Percentiles rank a stretch among this genome's conserved stretches.
Evolutionary conservation across 2,329 filamentous ascomycete species (phyloP).

Genomic region (Colletotrichum scovillei): DNA sequence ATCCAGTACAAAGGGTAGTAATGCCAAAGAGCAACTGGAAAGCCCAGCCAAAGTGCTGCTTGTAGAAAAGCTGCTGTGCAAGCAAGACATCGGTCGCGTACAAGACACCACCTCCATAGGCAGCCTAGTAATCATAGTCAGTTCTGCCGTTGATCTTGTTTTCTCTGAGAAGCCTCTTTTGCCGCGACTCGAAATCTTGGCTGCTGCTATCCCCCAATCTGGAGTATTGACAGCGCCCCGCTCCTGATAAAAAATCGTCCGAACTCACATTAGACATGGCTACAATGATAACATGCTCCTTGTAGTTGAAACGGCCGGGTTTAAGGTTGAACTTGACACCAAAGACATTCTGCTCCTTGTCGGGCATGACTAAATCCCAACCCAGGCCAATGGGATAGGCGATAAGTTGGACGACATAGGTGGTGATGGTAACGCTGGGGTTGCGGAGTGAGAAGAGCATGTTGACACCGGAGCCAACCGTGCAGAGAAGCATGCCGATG

Average conservation of each 20-base stretch:
- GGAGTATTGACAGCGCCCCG: neutral
- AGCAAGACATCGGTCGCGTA: slow-evolving; percentile 55
- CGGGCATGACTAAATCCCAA: slow-evolving; percentile 67
- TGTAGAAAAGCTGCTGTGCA: slow-evolving; percentile 59
- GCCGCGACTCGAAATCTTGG: slow-evolving; percentile 3
- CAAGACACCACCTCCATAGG: slow-evolving; percentile 67
- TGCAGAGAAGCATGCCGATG: slow-evolving; percentile 70
- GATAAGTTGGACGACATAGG: slow-evolving; percentile 71
- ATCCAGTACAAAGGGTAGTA: slow-evolving; percentile 72
- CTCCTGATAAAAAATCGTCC: neutral
- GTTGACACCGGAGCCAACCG: slow-evolving; percentile 71
- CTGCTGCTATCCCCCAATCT: neutral
- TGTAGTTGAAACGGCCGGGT: slow-evolving; percentile 69
- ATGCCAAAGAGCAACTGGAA: slow-evolving; percentile 71
- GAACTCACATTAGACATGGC: slow-evolving; percentile 72
- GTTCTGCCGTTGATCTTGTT: slow-evolving; percentile 1
- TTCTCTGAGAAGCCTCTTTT: neutral
- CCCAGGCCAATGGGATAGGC: slow-evolving; percentile 68
- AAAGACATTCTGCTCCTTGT: slow-evolving; percentile 61
- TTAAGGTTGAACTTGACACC: slow-evolving; percentile 67
- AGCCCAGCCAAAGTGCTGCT: slow-evolving; percentile 64
- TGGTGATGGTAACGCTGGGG: slow-evolving; percentile 68
- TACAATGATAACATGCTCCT: slow-evolving; percentile 71
- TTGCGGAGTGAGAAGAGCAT: slow-evolving; percentile 71
- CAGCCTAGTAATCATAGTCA: slow-evolving; percentile 54